Percentiles rank a stretch among this genome's conserved stretches.
These are phyloP conservation scores for Xylaria curta DNA, from an alignment of 495 filamentous ascomycete species.

Conservation along the genomic window DNA sequence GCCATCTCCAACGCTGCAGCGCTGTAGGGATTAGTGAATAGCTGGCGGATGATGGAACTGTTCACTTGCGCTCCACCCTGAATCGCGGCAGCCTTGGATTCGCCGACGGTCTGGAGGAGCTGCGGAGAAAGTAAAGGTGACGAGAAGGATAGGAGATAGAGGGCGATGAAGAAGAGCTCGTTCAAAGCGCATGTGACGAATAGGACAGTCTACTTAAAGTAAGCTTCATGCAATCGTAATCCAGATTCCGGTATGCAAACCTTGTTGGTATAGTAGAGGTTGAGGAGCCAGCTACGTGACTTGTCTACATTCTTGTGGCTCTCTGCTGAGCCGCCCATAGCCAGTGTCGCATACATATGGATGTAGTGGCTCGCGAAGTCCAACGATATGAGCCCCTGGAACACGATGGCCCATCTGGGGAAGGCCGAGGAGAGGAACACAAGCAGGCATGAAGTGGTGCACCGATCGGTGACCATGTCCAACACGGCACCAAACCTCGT, in stretches of 20 bases:
- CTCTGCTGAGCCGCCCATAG: slow-evolving; percentile 76
- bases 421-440: slow-evolving; percentile 93
- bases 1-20: slow-evolving; percentile 91
- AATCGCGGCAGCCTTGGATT: slow-evolving; percentile 55
- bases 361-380: slow-evolving; percentile 97
- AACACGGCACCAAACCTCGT: slow-evolving; percentile 94
- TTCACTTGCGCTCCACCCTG: slow-evolving; percentile 71
- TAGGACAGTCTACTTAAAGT: slow-evolving; percentile 73
- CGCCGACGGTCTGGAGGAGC: slow-evolving; percentile 63
- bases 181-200: slow-evolving; percentile 91
- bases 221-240: slow-evolving; percentile 26
- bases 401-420: slow-evolving; percentile 88
- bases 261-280: slow-evolving; percentile 96
- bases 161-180: slow-evolving; percentile 95
- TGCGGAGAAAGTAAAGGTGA: slow-evolving; percentile 84
- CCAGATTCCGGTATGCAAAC: slow-evolving; percentile 56
- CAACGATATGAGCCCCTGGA: slow-evolving; percentile 89
- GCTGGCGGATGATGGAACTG: slow-evolving; percentile 63
- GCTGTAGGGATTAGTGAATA: slow-evolving; percentile 85
- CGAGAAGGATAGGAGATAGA: slow-evolving; percentile 97
- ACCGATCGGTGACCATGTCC: slow-evolving; percentile 91
- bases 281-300: slow-evolving; percentile 77
- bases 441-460: slow-evolving; percentile 91
- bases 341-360: slow-evolving; percentile 94
- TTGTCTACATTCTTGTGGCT: slow-evolving; percentile 96